Evolutionary conservation across 306 rosid genomes (phyloP).

Genomic region (Sicyos baderoa): DNA sequence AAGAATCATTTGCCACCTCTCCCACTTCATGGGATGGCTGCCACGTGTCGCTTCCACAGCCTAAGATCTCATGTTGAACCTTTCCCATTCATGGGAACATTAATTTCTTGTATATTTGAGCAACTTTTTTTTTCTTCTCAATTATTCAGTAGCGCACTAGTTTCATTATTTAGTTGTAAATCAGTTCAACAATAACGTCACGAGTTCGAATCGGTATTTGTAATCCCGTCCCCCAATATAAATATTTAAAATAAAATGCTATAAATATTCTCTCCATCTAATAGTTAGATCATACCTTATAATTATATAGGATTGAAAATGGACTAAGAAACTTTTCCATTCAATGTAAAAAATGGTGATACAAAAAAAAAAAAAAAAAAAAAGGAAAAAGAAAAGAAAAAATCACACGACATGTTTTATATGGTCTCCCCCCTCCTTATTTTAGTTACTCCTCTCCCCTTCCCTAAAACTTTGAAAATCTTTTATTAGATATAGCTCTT

Average conservation of each 20-base stretch:
- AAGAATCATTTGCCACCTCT: not conserved
- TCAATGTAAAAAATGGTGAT: not conserved
- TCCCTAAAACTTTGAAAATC: not conserved
- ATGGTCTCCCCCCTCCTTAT: slow-evolving; percentile 3
- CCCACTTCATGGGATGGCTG: slow-evolving; percentile 18
- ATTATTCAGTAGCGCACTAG: no score
- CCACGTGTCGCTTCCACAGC: slow-evolving; percentile 5
- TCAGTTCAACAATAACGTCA: no score
- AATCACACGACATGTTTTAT: slow-evolving; percentile 4
- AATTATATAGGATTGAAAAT: not conserved
- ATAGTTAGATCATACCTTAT: no score
- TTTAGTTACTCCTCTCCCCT: no score
- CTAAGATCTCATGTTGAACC: not conserved
- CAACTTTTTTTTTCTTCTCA: not conserved
- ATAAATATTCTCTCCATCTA: no score
- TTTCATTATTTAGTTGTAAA: no score
- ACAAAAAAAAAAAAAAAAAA: no score
- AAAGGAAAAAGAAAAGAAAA: no score
- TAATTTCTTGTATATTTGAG: not conserved
- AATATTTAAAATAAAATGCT: no score
- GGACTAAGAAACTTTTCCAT: not conserved
- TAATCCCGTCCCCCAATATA: no score
- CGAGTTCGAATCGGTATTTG: no score
- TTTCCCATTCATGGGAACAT: not conserved
- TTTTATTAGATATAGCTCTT: not conserved